Evolutionary conservation across 2,329 filamentous ascomycete species (phyloP).

Genomic region (Cladorrhinum sp.): DNA sequence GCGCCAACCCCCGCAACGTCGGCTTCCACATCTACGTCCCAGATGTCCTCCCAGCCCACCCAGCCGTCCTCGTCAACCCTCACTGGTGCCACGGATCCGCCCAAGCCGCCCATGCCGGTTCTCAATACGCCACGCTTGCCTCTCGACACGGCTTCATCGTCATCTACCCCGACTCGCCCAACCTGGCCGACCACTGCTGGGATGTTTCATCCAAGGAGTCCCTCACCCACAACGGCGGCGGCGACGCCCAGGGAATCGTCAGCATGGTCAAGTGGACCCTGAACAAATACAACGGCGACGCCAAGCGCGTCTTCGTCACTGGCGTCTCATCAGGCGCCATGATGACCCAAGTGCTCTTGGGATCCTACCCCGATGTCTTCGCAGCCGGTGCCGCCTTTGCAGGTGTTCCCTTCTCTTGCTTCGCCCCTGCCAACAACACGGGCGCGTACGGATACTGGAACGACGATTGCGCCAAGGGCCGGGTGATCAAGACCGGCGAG

Average conservation of each 20-base stretch:
- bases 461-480: slow-evolving; percentile 48
- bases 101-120: slow-evolving; percentile 45
- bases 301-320: slow-evolving; percentile 48
- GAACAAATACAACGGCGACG: slow-evolving; percentile 43
- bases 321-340: slow-evolving; percentile 52
- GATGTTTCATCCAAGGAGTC: slow-evolving; percentile 52
- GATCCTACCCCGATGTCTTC: slow-evolving; percentile 52
- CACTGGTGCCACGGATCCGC: slow-evolving; percentile 58
- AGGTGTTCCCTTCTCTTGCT: slow-evolving; percentile 48
- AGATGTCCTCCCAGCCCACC: slow-evolving; percentile 39
- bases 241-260: slow-evolving; percentile 50
- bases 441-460: slow-evolving; percentile 46
- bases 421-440: slow-evolving; percentile 33
- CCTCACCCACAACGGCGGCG: slow-evolving; percentile 48
- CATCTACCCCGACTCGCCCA: slow-evolving; percentile 40
- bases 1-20: slow-evolving; percentile 49
- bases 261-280: slow-evolving; percentile 53
- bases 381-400: slow-evolving; percentile 47
- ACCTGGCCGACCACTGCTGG: slow-evolving; percentile 50
- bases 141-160: slow-evolving; percentile 52
- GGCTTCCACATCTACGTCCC: slow-evolving; percentile 53
- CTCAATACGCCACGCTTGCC: slow-evolving; percentile 52
- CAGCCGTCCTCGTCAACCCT: slow-evolving; percentile 53
- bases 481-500: slow-evolving; percentile 36
- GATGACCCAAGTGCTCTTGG: slow-evolving; percentile 54